These are phyloP conservation scores for Marchantia paleacea DNA, from an alignment of 225 moss, liverwort and hornwort species.

Conservation along the genomic window DNA sequence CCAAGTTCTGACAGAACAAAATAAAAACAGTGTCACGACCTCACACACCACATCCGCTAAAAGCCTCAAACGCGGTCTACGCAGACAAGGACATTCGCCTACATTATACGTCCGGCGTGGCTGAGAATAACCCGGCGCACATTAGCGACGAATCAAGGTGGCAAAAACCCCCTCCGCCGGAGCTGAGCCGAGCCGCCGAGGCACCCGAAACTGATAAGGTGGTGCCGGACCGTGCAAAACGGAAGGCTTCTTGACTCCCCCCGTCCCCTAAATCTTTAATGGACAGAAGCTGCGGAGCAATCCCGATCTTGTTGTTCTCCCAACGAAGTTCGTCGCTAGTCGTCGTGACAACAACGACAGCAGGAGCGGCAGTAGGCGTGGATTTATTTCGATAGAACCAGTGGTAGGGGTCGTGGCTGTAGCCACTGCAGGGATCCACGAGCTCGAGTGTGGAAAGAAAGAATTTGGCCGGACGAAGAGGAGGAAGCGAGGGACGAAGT, in stretches of 20 bases:
- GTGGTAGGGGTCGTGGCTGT: too few relatives aligned
- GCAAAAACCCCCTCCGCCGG: neutral
- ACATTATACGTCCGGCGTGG: neutral
- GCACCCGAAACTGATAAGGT: constrained; percentile 17
- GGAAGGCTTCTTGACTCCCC: neutral
- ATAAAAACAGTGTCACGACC: too few relatives aligned
- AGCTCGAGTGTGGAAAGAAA: neutral
- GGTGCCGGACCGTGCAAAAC: neutral
- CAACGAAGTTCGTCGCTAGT: neutral
- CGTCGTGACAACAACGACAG: neutral
- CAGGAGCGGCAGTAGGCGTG: neutral
- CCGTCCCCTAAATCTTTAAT: neutral
- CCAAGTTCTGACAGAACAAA: too few relatives aligned
- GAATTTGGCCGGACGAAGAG: neutral
- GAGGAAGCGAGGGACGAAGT: neutral
- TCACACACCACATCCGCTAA: too few relatives aligned
- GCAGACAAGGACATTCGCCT: too few relatives aligned
- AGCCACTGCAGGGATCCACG: neutral
- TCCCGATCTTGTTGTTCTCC: neutral
- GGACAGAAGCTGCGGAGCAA: constrained; percentile 4
- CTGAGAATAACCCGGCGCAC: neutral
- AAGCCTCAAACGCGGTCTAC: too few relatives aligned
- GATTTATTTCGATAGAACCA: too few relatives aligned
- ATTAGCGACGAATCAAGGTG: neutral
- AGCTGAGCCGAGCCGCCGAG: constrained; percentile 18